Base-by-base conservation (phyloP, 192 early-diverging fungal genomes). In the Coemansia sp. region DNA sequence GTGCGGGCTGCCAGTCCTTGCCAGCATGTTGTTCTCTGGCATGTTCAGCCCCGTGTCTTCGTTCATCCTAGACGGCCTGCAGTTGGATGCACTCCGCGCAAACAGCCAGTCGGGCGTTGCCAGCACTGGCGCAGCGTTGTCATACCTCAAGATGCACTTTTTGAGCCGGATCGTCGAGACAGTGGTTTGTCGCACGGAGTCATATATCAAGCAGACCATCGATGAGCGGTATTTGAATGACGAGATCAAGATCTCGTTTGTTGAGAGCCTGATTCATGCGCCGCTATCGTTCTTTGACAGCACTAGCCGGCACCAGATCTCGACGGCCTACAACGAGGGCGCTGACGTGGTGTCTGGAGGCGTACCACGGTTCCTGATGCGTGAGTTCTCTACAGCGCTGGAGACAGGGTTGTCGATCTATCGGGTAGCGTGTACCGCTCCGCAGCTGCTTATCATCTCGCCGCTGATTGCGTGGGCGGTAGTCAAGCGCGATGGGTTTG, bases 201-300 rank as follows among this genome's bases (percentile, higher is more conserved):
- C 24, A 24, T 36, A 51, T 21, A 33, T 67, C 31, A 60, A 62
- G 24, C 21, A 16, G 3, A 1, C 36, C 2, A 51, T 79, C 2
- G 43, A 55, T 14, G 2, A 59, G 0, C 18, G 31, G 38, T 65
- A 69, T 7, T 26, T 74, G 8, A 62, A 66, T 3, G 13, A 24
- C 31, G 59, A 26, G 14, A 56, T 74, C 40, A 66, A 69, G 51
- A 33, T 43, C 5, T 31, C 23, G 20, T 80, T 80, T 66, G 39
- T 75, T 6, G 20, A 63, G 3, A 59, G 59, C 14, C 57, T 75
- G 53, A 46, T 80, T 3, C 35, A 68, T n/a, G 77, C 72, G 2
- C 77, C 77, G 2, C 40, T 75, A 7, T 69, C 66, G n/a, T 75
- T 74, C 33, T 80, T 74, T 36, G 77, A 80, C 34, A 65, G 69